phyloP scores from a whole-genome alignment of 2,329 filamentous ascomycete species.

The Talaromyces marneffei region DNA sequence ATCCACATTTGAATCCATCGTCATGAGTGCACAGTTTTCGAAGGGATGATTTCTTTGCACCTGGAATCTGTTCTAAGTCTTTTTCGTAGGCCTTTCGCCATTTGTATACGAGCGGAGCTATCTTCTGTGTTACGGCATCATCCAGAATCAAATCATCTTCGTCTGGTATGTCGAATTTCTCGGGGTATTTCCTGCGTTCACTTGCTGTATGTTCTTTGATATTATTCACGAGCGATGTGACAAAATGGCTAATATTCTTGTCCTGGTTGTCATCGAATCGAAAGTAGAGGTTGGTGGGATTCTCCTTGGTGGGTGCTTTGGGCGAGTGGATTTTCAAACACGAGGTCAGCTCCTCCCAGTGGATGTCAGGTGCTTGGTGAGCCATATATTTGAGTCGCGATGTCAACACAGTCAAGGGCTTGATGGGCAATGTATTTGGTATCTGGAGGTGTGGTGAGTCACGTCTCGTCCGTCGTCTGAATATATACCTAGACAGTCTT shows the following conservation, averaged over 20 bases:
- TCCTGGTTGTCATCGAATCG: neutral
- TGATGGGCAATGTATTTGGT: neutral
- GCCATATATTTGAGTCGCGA: neutral
- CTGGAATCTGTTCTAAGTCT: neutral
- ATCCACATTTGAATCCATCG: neutral
- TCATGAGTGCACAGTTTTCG: neutral
- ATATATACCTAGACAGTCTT: neutral
- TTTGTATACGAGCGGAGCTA: neutral
- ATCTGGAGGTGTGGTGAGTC: neutral
- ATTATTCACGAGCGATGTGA: neutral
- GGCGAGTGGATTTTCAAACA: neutral
- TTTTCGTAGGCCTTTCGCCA: neutral
- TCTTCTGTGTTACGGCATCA: neutral
- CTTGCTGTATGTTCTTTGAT: slow-evolving; percentile 1
- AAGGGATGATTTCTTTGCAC: neutral
- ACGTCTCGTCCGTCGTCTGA: neutral
- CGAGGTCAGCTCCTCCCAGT: neutral
- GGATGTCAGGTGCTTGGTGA: slow-evolving; percentile 6
- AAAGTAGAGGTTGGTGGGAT: neutral
- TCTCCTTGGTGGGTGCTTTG: neutral
- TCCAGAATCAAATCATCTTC: neutral
- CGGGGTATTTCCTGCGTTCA: slow-evolving; percentile 2
- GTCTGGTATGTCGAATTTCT: neutral
- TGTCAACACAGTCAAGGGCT: neutral
- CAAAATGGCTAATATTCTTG: neutral